Base-by-base conservation (phyloP, 495 filamentous ascomycete species). In the Penicillium bovifimosum region DNA sequence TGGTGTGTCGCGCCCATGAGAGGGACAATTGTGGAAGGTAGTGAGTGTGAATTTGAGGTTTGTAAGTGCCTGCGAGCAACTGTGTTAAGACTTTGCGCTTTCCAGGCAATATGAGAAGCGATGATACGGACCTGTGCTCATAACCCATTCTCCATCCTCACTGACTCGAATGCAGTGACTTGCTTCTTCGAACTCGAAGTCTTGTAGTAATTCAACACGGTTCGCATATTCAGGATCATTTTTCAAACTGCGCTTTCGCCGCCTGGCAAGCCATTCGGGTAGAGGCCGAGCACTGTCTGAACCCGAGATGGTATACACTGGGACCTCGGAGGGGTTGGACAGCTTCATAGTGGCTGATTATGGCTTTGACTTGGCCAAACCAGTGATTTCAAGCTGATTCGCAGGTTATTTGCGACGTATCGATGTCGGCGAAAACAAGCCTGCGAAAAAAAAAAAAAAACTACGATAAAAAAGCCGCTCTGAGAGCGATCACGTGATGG, bases 151-250 rank as follows among this genome's bases (percentile, higher is more conserved):
- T 32, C 92, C 91, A 80, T 99, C 95, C 51, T 96, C 93, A 65
- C 89, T 95, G 29, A 90, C 86, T 31, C 90, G 76, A 41, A 99
- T 79, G 65, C 92, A 96, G 40, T 85, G 81, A 65, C 91, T 96
- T n/a, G 95, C 91, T 69, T 99, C 95, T 62, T 97, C 93, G 56
- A 97, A 99, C 61, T 95, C 91, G 64, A 99, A 99, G 63, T 97
- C 92, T 62, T 99, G 95, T 20, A 99, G 77, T 42, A 99, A 76
- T 68, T 99, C 95, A 52, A 99, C 86, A 45, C 93, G 86, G 65
- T 90, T 95, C 48, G 90, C 84, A 71, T 87, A 96, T 58, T 96
- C 91, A 42, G 88, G 82, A 62, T 97, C 93, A 52, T 91, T 85
- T 69, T 96, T 97, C 56, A 96, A 76, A 58, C 90, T 95, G 66